These are phyloP conservation scores for Pestalotiopsis sp. DNA, from an alignment of 2,329 filamentous ascomycete genomes.

Conservation along the genomic window DNA sequence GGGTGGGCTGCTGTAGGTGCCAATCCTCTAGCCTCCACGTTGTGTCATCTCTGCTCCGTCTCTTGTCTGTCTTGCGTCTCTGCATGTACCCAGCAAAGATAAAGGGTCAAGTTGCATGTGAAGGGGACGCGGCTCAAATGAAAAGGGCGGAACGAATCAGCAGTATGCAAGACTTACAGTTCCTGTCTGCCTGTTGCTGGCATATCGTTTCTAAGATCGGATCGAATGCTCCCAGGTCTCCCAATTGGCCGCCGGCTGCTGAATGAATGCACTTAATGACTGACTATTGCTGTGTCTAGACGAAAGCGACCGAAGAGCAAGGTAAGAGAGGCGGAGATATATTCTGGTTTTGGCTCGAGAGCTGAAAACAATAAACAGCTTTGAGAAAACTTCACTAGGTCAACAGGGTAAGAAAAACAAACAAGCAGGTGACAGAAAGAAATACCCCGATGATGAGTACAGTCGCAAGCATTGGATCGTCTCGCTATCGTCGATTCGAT, in stretches of 20 bases:
- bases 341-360: not conserved
- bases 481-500: not conserved
- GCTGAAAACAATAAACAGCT: not conserved
- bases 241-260: not conserved
- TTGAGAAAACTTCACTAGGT: not conserved
- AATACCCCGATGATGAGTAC: not conserved
- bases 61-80: not conserved
- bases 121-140: not conserved
- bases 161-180: constrained; percentile 9
- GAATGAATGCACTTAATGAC: not conserved
- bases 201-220: not conserved
- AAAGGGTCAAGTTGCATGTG: not conserved
- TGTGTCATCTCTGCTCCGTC: not conserved
- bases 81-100: not conserved
- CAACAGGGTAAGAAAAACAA: not conserved
- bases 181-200: constrained; percentile 8
- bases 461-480: not conserved
- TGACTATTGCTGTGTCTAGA: not conserved
- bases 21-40: constrained; percentile 1
- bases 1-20: constrained; percentile 5
- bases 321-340: not conserved
- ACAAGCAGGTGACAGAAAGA: not conserved
- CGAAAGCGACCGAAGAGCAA: not conserved
- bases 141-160: not conserved
- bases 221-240: not conserved